Evolutionary conservation across 2,329 filamentous ascomycete species (phyloP).

Genomic region (Xylariales sp.): DNA sequence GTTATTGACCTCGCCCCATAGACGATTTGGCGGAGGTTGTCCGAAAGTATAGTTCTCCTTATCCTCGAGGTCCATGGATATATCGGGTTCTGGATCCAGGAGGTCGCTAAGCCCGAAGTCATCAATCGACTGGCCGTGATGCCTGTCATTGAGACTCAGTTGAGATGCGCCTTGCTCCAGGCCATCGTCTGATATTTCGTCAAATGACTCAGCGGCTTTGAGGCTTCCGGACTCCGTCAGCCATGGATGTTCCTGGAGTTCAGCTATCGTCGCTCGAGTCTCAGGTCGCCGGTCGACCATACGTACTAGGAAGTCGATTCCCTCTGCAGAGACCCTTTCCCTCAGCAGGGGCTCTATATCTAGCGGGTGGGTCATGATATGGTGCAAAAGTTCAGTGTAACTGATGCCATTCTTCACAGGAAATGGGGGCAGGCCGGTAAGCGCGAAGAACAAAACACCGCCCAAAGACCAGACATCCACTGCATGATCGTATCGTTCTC

Average conservation of each 20-base stretch:
- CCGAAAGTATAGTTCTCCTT: slow-evolving; percentile 73
- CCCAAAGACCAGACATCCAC: slow-evolving; percentile 97
- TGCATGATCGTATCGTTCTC: slow-evolving; percentile 77
- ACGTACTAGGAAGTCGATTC: slow-evolving; percentile 68
- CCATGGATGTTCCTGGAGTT: slow-evolving; percentile 73
- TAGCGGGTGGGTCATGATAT: slow-evolving; percentile 75
- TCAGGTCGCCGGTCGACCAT: slow-evolving; percentile 82
- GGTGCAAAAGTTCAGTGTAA: slow-evolving; percentile 74
- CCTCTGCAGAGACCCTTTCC: slow-evolving; percentile 56
- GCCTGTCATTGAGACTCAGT: slow-evolving; percentile 53
- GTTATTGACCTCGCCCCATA: slow-evolving; percentile 52
- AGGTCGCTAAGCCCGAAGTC: slow-evolving; percentile 22
- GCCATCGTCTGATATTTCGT: slow-evolving; percentile 60
- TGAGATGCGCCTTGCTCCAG: slow-evolving; percentile 58
- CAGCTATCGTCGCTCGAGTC: slow-evolving; percentile 65
- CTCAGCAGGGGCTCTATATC: slow-evolving; percentile 60
- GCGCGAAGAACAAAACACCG: slow-evolving; percentile 81
- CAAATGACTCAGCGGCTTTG: slow-evolving; percentile 45
- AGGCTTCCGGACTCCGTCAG: slow-evolving; percentile 38
- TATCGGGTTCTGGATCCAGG: slow-evolving; percentile 32
- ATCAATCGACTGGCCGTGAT: slow-evolving; percentile 24
- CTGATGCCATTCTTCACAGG: slow-evolving; percentile 70
- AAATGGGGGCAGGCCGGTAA: slow-evolving; percentile 79
- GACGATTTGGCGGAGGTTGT: slow-evolving; percentile 36
- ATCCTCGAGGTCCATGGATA: slow-evolving; percentile 58